These are phyloP conservation scores for Ophiognomonia clavigignenti-juglandacearum DNA, from an alignment of 2,329 filamentous ascomycete species.

Conservation along the genomic window DNA sequence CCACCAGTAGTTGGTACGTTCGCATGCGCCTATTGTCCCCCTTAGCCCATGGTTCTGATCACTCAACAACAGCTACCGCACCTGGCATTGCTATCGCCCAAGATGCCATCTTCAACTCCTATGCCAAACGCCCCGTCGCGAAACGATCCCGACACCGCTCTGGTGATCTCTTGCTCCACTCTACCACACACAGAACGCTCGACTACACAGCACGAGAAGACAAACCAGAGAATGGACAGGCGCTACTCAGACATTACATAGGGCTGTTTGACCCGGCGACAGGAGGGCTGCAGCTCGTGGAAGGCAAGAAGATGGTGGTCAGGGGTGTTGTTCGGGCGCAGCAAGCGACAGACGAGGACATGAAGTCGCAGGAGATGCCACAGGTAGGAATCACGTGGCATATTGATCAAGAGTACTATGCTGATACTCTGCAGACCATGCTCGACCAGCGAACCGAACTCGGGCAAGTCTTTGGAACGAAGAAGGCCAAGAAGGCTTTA, in stretches of 20 bases:
- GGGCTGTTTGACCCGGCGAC: conserved; percentile 59
- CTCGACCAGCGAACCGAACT: conserved; percentile 63
- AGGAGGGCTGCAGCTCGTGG: conserved; percentile 54
- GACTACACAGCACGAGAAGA: conserved; percentile 58
- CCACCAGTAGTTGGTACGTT: conserved; percentile 28
- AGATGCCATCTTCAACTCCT: conserved; percentile 42
- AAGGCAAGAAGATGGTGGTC: conserved; percentile 61
- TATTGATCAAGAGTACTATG: not conserved
- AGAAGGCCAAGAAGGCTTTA: conserved; percentile 78
- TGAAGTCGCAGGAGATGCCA: conserved; percentile 30
- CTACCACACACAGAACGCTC: conserved; percentile 49
- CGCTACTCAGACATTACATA: conserved; percentile 57
- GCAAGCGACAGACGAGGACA: conserved; percentile 43
- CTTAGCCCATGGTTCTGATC: not conserved
- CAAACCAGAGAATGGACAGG: conserved; percentile 32
- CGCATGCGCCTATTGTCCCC: not conserved
- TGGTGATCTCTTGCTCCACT: conserved; percentile 54
- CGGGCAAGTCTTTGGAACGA: conserved; percentile 76
- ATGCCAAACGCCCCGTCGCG: conserved; percentile 35
- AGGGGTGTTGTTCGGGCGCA: conserved; percentile 53
- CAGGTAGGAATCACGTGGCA: conserved; percentile 26
- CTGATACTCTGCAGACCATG: conserved; percentile 41
- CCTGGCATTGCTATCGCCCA: conserved; percentile 34
- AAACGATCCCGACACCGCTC: conserved; percentile 25
- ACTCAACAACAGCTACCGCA: conserved; percentile 30